phyloP scores from a whole-genome alignment of 1,284 basidiomycete species.

The Cutaneotrichosporon sp. region DNA sequence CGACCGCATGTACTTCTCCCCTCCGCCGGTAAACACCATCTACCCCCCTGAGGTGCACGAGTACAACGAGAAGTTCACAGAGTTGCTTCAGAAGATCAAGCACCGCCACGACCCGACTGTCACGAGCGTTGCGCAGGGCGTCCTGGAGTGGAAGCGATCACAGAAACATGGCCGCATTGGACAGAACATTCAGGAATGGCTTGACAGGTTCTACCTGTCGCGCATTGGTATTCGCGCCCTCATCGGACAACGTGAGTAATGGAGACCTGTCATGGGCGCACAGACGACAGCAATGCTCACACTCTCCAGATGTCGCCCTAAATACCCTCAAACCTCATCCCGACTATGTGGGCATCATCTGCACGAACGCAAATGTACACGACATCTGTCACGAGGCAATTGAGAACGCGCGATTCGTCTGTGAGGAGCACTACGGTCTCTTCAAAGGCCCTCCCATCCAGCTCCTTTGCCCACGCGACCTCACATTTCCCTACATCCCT shows the following conservation, averaged over 20 bases:
- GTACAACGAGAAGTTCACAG: slow-evolving; percentile 90
- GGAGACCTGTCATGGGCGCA: background rate
- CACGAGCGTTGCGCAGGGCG: slow-evolving; percentile 88
- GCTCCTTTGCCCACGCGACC: slow-evolving; percentile 83
- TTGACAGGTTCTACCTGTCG: slow-evolving; percentile 96
- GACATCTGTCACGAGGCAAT: slow-evolving; percentile 98
- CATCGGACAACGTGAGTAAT: slow-evolving; percentile 62
- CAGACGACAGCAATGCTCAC: too few relatives aligned
- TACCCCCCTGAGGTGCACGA: slow-evolving; percentile 94
- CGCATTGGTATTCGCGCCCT: slow-evolving; percentile 95
- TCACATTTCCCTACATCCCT: slow-evolving; percentile 93
- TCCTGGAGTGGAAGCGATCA: slow-evolving; percentile 59
- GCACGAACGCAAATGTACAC: slow-evolving; percentile 90
- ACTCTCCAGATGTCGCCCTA: slow-evolving; percentile 70
- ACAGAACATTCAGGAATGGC: slow-evolving; percentile 86
- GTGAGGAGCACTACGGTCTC: slow-evolving; percentile 92
- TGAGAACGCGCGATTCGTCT: slow-evolving; percentile 93
- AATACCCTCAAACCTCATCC: slow-evolving; percentile 82
- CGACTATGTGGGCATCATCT: slow-evolving; percentile 97
- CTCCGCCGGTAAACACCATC: slow-evolving; percentile 58
- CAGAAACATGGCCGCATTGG: slow-evolving; percentile 53
- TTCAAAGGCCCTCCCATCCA: slow-evolving; percentile 96
- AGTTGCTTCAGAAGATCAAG: slow-evolving; percentile 83
- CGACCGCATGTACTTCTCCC: slow-evolving; percentile 73
- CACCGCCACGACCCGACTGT: slow-evolving; percentile 94